These are phyloP conservation scores for Sarcocystis neurona DNA, from an alignment of 169 alveolate species.

Conservation along the genomic window DNA sequence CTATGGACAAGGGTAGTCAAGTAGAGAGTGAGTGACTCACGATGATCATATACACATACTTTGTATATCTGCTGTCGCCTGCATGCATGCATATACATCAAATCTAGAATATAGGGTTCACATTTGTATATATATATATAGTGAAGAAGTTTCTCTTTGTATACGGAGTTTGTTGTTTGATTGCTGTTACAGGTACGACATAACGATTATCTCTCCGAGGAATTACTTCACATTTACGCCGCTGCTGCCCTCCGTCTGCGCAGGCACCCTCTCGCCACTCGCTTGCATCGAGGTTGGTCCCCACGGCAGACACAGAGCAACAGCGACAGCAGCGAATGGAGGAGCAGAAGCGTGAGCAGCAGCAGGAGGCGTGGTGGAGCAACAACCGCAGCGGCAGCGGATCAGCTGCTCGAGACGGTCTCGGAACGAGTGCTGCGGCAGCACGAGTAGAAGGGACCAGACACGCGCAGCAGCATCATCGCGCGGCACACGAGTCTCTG, in stretches of 20 bases:
- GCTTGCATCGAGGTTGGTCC: constrained; percentile 56
- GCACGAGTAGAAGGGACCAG: no score
- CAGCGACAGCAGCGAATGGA: not conserved
- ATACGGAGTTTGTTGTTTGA: not conserved
- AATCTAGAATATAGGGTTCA: no score
- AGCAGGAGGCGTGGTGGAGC: no score
- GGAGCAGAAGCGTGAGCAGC: no score
- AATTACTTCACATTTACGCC: constrained; percentile 68
- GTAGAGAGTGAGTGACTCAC: no score
- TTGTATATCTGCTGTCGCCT: not conserved
- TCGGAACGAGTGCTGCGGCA: no score
- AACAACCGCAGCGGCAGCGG: no score
- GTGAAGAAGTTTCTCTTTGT: not conserved
- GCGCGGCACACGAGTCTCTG: no score
- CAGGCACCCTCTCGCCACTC: constrained; percentile 68
- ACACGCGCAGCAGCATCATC: no score
- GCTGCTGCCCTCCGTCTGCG: constrained; percentile 66
- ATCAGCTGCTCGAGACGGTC: no score
- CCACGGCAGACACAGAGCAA: not conserved
- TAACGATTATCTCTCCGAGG: constrained; percentile 64
- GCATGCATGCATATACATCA: not conserved
- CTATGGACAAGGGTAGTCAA: no score
- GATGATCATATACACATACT: not conserved
- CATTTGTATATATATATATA: not conserved
- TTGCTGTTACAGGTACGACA: constrained; percentile 44